Conservation (phyloP, 129 eudicot genomes). For the Flaveria ramosissima region DNA sequence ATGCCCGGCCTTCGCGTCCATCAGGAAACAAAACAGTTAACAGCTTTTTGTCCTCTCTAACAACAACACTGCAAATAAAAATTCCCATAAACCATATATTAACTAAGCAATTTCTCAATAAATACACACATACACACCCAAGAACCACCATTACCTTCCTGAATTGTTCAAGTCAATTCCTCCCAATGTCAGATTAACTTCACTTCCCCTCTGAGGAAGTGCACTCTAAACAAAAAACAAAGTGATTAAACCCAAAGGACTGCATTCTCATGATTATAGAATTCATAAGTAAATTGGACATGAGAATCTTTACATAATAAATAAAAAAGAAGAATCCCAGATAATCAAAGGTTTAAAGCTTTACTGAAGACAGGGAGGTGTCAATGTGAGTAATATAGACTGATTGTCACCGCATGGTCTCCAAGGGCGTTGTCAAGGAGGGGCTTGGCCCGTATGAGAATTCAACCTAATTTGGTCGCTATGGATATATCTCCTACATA, state of each 20-base stretch:
- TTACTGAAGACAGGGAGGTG: not conserved
- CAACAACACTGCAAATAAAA: conserved; percentile 79
- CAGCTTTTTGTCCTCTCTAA: conserved; percentile 94
- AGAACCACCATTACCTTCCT: conserved; percentile 68
- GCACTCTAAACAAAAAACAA: conserved; percentile 55
- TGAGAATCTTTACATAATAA: not conserved
- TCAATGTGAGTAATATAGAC: not conserved
- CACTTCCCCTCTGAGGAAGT: conserved; percentile 89
- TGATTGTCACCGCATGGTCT: not conserved
- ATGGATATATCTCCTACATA: not conserved
- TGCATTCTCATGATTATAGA: not conserved
- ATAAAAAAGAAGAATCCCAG: not conserved
- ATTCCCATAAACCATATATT: conserved; percentile 14
- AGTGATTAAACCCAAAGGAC: conserved; percentile 6
- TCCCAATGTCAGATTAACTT: conserved; percentile 92
- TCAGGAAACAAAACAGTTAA: conserved; percentile 95
- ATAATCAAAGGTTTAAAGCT: not conserved
- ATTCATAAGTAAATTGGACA: conserved; percentile 11
- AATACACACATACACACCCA: conserved; percentile 9
- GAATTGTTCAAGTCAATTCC: conserved; percentile 98
- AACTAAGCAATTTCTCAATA: not conserved
- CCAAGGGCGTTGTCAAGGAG: not conserved
- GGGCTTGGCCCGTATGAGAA: not conserved
- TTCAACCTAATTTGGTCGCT: not conserved
- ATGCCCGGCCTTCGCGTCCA: conserved; percentile 98